These are phyloP conservation scores for Gnomoniopsis sp. DNA, from an alignment of 2,329 filamentous ascomycete genomes.

Conservation along the genomic window DNA sequence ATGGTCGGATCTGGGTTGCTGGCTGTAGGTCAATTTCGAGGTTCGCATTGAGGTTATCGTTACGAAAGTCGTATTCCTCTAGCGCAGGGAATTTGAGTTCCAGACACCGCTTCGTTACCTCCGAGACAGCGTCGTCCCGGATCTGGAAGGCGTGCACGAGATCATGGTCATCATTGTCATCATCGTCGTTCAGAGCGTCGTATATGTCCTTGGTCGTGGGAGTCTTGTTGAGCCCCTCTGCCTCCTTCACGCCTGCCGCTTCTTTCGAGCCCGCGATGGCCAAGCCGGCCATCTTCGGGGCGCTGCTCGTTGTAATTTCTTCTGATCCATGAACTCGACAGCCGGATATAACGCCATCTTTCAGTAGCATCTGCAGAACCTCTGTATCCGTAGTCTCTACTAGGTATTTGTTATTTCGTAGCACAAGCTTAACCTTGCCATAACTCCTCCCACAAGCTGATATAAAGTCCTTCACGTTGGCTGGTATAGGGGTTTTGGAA, in stretches of 20 bases:
- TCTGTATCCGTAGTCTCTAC: constrained; percentile 84
- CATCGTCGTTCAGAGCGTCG: constrained; percentile 70
- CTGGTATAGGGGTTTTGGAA: constrained; percentile 80
- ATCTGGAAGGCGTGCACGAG: constrained; percentile 95
- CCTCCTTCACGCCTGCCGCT: constrained; percentile 82
- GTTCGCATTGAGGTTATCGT: constrained; percentile 83
- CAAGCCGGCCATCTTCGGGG: constrained; percentile 80
- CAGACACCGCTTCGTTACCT: constrained; percentile 84
- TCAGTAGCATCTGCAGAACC: constrained; percentile 77
- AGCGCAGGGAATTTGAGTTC: constrained; percentile 83
- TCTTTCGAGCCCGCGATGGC: constrained; percentile 95
- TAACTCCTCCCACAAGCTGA: constrained; percentile 81
- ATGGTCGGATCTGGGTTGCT: constrained; percentile 84
- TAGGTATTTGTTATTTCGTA: constrained; percentile 89
- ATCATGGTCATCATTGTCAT: constrained; percentile 77
- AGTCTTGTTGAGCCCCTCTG: constrained; percentile 44
- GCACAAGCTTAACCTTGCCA: constrained; percentile 86
- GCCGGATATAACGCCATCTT: constrained; percentile 76
- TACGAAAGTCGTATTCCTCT: constrained; percentile 96
- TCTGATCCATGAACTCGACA: constrained; percentile 64
- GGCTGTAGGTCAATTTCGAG: constrained; percentile 92
- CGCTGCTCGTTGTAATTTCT: constrained; percentile 75
- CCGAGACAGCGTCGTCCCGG: constrained; percentile 74
- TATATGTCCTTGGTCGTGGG: constrained; percentile 66
- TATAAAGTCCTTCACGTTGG: constrained; percentile 74